Percentiles rank a stretch among this genome's conserved stretches.
These are phyloP conservation scores for Melampsora larici-populina DNA, from an alignment of 1,284 basidiomycete genomes.

Conservation along the genomic window DNA sequence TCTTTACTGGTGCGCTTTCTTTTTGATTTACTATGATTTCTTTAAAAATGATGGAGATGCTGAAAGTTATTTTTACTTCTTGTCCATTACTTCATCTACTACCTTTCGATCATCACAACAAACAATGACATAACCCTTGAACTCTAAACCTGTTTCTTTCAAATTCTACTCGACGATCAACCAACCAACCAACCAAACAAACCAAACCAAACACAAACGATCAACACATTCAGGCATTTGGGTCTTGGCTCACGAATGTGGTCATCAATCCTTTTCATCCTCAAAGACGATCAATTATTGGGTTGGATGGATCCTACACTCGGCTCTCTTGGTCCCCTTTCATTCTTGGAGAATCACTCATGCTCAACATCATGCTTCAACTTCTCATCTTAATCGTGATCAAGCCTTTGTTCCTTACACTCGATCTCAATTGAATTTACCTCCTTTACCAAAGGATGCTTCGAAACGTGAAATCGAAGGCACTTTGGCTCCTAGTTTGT, in stretches of 20 bases:
- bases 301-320: constrained; percentile 92
- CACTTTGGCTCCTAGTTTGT: constrained; percentile 55
- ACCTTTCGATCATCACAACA: neutral
- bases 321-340: constrained; percentile 88
- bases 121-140: neutral
- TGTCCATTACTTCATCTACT: neutral
- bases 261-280: constrained; percentile 96
- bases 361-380: constrained; percentile 93
- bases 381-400: constrained; percentile 89
- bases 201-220: neutral
- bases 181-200: neutral
- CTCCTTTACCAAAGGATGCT: constrained; percentile 62
- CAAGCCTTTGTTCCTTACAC: constrained; percentile 95
- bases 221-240: constrained; percentile 30
- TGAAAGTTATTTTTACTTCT: neutral
- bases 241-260: constrained; percentile 56
- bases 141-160: no score
- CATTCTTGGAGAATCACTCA: constrained; percentile 99
- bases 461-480: constrained; percentile 59
- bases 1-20: constrained; percentile 33
- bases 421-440: constrained; percentile 68
- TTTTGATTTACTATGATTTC: no score
- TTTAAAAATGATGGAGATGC: no score
- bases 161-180: neutral
- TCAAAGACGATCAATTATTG: constrained; percentile 89